These are phyloP conservation scores for Xerocomus nothofagi DNA, from an alignment of 1,284 basidiomycete species.

Conservation along the genomic window DNA sequence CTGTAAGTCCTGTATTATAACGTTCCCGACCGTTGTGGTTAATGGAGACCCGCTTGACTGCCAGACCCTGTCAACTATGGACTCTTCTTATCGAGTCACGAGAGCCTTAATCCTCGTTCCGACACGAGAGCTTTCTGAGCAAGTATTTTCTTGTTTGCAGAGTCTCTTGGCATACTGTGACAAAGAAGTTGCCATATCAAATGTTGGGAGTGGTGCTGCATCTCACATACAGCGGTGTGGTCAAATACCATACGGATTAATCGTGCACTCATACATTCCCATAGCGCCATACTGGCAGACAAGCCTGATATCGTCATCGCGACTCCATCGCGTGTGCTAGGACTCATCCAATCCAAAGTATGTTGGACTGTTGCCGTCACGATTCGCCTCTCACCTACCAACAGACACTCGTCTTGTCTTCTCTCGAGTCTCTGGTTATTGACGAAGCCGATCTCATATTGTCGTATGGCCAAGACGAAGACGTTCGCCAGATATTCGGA, in stretches of 20 bases:
- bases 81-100: conserved; percentile 57
- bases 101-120: conserved; percentile 90
- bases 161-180: conserved; percentile 75
- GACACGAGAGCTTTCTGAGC: conserved; percentile 91
- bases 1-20: conserved; percentile 51
- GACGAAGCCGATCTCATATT: conserved; percentile 98
- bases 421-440: conserved; percentile 87
- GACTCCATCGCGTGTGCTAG: conserved; percentile 85
- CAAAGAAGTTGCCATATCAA: conserved; percentile 71
- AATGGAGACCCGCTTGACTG: not conserved
- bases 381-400: conserved; percentile 2
- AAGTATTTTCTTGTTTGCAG: conserved; percentile 76
- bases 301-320: conserved; percentile 91
- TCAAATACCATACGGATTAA: not conserved
- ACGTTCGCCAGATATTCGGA: conserved; percentile 82
- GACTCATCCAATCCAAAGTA: conserved; percentile 79
- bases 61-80: conserved; percentile 40
- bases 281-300: conserved; percentile 80
- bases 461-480: conserved; percentile 95
- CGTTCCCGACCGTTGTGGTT: not conserved
- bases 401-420: conserved; percentile 60
- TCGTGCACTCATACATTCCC: conserved; percentile 2
- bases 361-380: not conserved
- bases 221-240: conserved; percentile 75
- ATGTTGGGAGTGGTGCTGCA: conserved; percentile 76